Evolutionary conservation across 768 basidiomycete species (phyloP), one percentile per base, ranked within the genome.

Genomic region (Jaapia argillacea): DNA sequence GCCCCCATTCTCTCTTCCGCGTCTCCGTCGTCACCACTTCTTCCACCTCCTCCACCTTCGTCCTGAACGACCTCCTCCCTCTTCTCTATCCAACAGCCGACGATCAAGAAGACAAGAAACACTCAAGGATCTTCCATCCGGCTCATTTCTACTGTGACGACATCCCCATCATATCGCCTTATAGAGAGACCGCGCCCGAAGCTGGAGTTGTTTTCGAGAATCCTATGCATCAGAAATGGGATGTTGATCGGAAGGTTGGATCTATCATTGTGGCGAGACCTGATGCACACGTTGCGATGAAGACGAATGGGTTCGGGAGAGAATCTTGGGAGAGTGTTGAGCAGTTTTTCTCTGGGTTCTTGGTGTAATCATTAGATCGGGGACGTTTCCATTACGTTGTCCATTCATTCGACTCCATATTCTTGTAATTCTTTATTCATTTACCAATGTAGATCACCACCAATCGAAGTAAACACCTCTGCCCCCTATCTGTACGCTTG

Each of bases 81-180:
- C 39, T 35, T 39, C 16, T 26, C 14, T 45, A 45, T 18, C 44
- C 44, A 13, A 35, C 23, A 27, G 6, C 16, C 10, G 10, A 10
- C 10, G 28, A 33, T 33, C 28, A 26, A 20, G 44, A 37, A 6
- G 13, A 24, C 25, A 21, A 21, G 26, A 14, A 37, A 14, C 14
- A 21, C 24, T 45, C 44, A 39, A 37, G 26, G 4, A 21, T 45
- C 13, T 31, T 45, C 20, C 38, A 45, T 23, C 44, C 44, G 14
- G 44, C 44, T 22, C 44, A 33, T 22, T 25, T 45, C 38, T 45
- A 24, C 44, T 40, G 38, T 37, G 44, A 45, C 39, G 44, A 45
- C 22, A 45, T 45, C 44, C 36, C 44, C 4, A 20, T 37, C 12
- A 20, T 45, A 27, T 40, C 37, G 14, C 44, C 44, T 20, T 45